Percentiles rank a stretch among this genome's conserved stretches.
Evolutionary conservation across 2,329 filamentous ascomycete species (phyloP).

Genomic region (Pseudogymnoascus sp.): DNA sequence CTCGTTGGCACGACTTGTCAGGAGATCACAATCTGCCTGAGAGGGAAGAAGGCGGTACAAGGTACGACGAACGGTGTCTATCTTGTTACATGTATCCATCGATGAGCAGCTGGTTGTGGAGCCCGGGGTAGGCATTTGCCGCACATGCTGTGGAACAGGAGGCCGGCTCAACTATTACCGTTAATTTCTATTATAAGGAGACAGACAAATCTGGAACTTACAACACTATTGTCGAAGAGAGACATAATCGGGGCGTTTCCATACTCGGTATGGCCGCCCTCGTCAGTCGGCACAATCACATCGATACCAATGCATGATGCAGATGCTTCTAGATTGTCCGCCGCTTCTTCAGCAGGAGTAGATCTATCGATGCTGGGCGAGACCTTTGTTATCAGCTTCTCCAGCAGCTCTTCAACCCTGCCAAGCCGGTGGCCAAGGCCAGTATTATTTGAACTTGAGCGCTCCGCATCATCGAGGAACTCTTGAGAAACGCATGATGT

Average conservation of each 20-base stretch:
- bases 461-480: constrained; percentile 25
- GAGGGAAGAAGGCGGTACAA: constrained; percentile 23
- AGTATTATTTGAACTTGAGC: constrained; percentile 18
- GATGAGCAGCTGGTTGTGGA: constrained; percentile 13
- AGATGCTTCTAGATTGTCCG: neutral
- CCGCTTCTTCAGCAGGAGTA: neutral
- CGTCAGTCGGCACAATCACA: constrained; percentile 19
- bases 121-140: constrained; percentile 18
- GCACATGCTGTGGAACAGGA: constrained; percentile 4
- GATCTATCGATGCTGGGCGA: constrained; percentile 16
- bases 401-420: constrained; percentile 23
- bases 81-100: constrained; percentile 16
- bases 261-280: constrained; percentile 9
- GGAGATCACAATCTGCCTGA: constrained; percentile 20
- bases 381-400: constrained; percentile 24
- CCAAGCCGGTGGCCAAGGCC: constrained; percentile 25
- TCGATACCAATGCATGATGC: constrained; percentile 23
- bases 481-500: constrained; percentile 26
- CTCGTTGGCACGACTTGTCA: constrained; percentile 18
- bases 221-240: constrained; percentile 24
- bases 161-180: constrained; percentile 6
- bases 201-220: constrained; percentile 13
- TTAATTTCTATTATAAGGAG: neutral
- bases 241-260: constrained; percentile 21
- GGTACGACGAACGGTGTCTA: constrained; percentile 22